Evolutionary conservation across 1,284 basidiomycete species (phyloP), one percentile per base, ranked within the genome.

Genomic region (Moesziomyces sp.): DNA sequence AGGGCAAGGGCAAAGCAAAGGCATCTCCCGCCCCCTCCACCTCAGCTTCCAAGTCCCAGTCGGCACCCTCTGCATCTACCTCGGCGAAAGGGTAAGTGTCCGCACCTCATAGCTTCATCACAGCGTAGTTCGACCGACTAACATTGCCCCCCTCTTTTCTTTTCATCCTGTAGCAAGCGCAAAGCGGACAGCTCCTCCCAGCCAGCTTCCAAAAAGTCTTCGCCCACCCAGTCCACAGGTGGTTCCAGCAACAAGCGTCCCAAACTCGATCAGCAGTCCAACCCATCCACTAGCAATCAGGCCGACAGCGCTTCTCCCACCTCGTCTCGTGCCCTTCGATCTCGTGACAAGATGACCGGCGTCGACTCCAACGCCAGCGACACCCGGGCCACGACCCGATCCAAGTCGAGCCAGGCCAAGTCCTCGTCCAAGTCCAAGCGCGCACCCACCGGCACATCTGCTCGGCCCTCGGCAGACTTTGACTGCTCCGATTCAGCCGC

Each of bases 291-390:
- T 8, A 49, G 10, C 40, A 51, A 54, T 16, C 26, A 30, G 18
- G 45, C 52, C 6, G 45, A 50, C 34, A 28, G 60, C 35, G 18
- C 50, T 3, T 42, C 60, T 13, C 55, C 59, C 30, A 56, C 60
- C 23, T 63, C 66, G n/a, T 55, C 59, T 1, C 62, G 62, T 24
- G 56, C 66, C 6, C 66, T 69, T 26, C 66, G 66, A n/a, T 69
- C 66, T 34, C 66, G 66, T 18, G 49, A 49, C 52, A 58, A 58
- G 34, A 42, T 69, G 66, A 52, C 60, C 14, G 66, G 59, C 30
- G 21, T 23, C 47, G 58, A 69, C 35, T 52, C 66, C 30, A 63
- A 58, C 43, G 35, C 21, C 42, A 8, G 46, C 13, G 65, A 68
- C 5, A 45, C 55, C 24, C 58, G 59, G 40, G 34, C 38, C 40